Evolutionary conservation across 2,329 filamentous ascomycete genomes (phyloP), one percentile per base, ranked within the genome.

Genomic region (Scopulariopsis brevicaulis): DNA sequence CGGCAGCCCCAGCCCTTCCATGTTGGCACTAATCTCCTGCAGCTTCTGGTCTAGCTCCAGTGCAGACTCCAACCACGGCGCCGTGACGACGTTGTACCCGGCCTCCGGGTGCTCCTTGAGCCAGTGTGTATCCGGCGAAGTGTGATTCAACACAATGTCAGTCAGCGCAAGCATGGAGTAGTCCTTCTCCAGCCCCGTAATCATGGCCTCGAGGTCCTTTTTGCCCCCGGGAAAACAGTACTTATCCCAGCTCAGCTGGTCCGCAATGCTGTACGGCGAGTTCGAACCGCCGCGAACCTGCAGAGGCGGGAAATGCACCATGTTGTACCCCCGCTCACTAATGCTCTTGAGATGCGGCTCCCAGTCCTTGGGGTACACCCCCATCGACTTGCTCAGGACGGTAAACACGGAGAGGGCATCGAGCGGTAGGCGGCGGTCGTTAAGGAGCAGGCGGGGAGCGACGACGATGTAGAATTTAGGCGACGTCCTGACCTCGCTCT

Each of bases 111-210:
- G 93, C 60, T 95, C 87, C 68, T 95, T 80, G 12, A 99, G 80
- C 94, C 94, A 99, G 65, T 87, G 83, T 72, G 89, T 95, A 73
- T 97, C 97, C 75, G 96, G 83, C 7, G 94, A 93, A 4, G 94
- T 99, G 74, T 99, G 94, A 68, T 99, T 99, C 77, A 94, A 91
- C 52, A 99, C 95, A 61, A 99, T 93, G 69, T 99, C 94, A 1
- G 93, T 96, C 74, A 99, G 73, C 61, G 89, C 90, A 59, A 99
- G 78, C 57, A 99, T 76, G 2, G 89, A 89, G 70, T 95, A 85
- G 56, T 96, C 85, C 56, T 85, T 79, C 71, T 96, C 89, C 79
- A 99, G 87, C 67, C 83, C 91, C 51, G 82, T 72, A 20, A 96
- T 83, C 77, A 99, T 78, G 53, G 83, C 79, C 59, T 85, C 77